Conservation (phyloP, 2,329 filamentous ascomycete species). For the Ophiostoma ips region DNA sequence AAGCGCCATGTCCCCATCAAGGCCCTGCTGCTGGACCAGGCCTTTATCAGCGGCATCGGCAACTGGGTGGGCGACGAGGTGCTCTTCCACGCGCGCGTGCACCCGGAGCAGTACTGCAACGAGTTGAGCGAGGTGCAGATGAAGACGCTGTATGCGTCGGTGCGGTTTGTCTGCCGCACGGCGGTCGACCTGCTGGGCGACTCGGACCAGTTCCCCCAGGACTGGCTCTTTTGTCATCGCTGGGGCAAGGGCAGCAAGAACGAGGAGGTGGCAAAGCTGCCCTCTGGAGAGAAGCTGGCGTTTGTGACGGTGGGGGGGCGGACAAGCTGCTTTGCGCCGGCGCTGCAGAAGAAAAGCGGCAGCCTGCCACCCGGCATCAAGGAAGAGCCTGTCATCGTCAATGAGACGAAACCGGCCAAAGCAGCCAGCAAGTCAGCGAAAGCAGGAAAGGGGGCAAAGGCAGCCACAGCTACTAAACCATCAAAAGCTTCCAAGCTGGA, state of each 20-base stretch:
- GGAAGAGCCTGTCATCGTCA: slow-evolving; percentile 24
- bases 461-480: too few species aligned
- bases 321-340: slow-evolving; percentile 79
- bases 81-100: slow-evolving; percentile 73
- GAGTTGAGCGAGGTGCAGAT: slow-evolving; percentile 62
- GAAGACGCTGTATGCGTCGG: slow-evolving; percentile 53
- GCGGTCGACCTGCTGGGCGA: slow-evolving; percentile 70
- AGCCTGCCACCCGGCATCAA: slow-evolving; percentile 28
- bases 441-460: slow-evolving; percentile 5
- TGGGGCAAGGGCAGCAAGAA: slow-evolving; percentile 83
- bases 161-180: slow-evolving; percentile 66
- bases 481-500: neutral
- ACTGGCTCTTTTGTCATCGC: slow-evolving; percentile 79
- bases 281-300: slow-evolving; percentile 71
- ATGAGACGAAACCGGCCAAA: slow-evolving; percentile 15
- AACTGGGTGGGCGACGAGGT: slow-evolving; percentile 98
- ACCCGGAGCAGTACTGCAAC: slow-evolving; percentile 87
- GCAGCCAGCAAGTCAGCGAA: slow-evolving; percentile 10
- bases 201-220: slow-evolving; percentile 66
- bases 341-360: slow-evolving; percentile 66
- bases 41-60: slow-evolving; percentile 79
- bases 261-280: slow-evolving; percentile 48
- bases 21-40: slow-evolving; percentile 75
- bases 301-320: slow-evolving; percentile 83
- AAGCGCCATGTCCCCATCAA: slow-evolving; percentile 79